Base-by-base conservation (phyloP, 2,329 filamentous ascomycete genomes). In the Trichoderma endophyticum region DNA sequence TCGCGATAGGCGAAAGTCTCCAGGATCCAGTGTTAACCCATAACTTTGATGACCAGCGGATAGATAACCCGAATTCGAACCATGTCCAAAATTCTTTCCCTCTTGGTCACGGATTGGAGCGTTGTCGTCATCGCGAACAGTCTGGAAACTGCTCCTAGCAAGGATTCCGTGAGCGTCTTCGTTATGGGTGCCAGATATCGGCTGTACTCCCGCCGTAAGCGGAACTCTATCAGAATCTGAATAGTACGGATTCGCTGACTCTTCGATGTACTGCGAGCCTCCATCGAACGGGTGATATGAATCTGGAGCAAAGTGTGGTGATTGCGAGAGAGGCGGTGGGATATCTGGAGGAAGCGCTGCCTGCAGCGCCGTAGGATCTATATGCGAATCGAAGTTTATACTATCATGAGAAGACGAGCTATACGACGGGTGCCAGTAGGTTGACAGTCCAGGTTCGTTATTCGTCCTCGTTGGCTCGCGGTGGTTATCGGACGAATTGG, bases 141-240 rank as follows among this genome's bases (percentile, higher is more conserved):
- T 89, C 78, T 89, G 87, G 72, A 89, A 89, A 74, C 89, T 89
- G 74, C 88, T 84, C 72, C 85, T 83, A 36, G 83, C 80, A 67
- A 83, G 82, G 15, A 82, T 77, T 21, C 86, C 84, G 5, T 78
- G 76, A 21, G 79, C 79, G 6, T 80, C 80, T 21, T 84, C 81
- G 54, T 79, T 78, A 43, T 88, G 79, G 15, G 85, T 82, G 21
- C 87, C 85, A 6, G 86, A 83, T 26, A 88, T 90, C 6, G 88
- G 86, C 75, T 88, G 85, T 30, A 85, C 86, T 56, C 84, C 80
- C n/a, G 84, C 83, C 15, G 87, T 88, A 65, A 91, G 82, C 30
- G 89, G 89, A 15, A 87, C 83, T 54, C 83, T 83, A 77, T 91
- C 89, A 7, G 88, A 90, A 73, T 90, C 87, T 73, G 84, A 84